Conservation (phyloP, 768 basidiomycete species). For the Paxillus involutus region DNA sequence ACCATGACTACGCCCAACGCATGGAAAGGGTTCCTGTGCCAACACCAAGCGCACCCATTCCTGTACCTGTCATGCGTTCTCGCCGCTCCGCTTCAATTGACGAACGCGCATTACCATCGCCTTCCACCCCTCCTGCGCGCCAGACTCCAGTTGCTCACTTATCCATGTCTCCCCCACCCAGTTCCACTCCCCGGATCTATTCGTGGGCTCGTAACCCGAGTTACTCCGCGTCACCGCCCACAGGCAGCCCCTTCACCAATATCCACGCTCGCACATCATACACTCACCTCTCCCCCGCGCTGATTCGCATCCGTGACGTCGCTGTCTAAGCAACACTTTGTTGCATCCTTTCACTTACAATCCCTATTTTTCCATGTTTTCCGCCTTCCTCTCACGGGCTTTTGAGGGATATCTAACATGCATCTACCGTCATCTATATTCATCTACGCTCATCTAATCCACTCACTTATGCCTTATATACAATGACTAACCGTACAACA, state of each 20-base stretch:
- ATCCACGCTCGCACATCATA: slow-evolving; percentile 58
- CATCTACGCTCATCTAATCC: slow-evolving; percentile 31
- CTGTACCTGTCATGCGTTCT: slow-evolving; percentile 24
- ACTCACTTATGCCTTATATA: slow-evolving; percentile 37
- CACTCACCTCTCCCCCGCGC: slow-evolving; percentile 50
- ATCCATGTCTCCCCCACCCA: slow-evolving; percentile 54
- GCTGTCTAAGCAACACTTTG: slow-evolving; percentile 12
- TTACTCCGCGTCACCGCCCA: slow-evolving; percentile 35
- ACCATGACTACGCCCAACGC: slow-evolving; percentile 4
- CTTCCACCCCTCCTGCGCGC: slow-evolving; percentile 33
- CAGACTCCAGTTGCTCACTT: slow-evolving; percentile 21
- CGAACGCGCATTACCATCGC: slow-evolving; percentile 16
- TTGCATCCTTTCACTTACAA: slow-evolving; percentile 1
- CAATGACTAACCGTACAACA: slow-evolving; percentile 22
- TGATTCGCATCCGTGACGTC: slow-evolving; percentile 46
- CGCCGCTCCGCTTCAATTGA: slow-evolving; percentile 21
- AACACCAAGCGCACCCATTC: slow-evolving; percentile 27
- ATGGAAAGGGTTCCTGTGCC: slow-evolving; percentile 15
- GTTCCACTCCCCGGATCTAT: slow-evolving; percentile 58
- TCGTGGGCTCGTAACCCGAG: slow-evolving; percentile 44
- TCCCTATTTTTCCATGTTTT: slow-evolving; percentile 8
- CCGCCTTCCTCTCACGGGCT: slow-evolving; percentile 5
- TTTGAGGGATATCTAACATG: slow-evolving; percentile 9
- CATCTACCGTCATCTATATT: slow-evolving; percentile 24
- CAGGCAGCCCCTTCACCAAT: slow-evolving; percentile 55